Conservation (phyloP, 2,329 filamentous ascomycete genomes). For the Calycina herbarum region DNA sequence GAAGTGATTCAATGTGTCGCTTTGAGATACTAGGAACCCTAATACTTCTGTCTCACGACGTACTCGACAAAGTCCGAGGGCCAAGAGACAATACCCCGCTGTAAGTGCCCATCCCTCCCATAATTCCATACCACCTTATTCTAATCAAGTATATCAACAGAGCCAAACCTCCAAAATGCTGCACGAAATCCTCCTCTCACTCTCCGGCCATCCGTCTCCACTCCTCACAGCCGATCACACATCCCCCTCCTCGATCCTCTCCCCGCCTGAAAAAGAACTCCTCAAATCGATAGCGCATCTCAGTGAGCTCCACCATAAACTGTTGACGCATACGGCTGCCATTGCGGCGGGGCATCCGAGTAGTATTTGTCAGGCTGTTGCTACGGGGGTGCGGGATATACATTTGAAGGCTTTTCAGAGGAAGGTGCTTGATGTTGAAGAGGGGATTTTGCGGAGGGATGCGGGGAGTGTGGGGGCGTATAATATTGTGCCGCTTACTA, state of each 20-base stretch:
- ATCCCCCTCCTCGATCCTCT: slow-evolving; percentile 53
- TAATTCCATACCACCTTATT: background rate
- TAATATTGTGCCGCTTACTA: slow-evolving; percentile 87
- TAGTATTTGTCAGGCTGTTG: slow-evolving; percentile 83
- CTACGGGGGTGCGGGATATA: slow-evolving; percentile 70
- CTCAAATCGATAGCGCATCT: slow-evolving; percentile 75
- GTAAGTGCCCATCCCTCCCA: slow-evolving; percentile 13
- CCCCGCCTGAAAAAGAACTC: slow-evolving; percentile 80
- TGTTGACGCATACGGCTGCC: slow-evolving; percentile 65
- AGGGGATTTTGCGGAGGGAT: slow-evolving; percentile 72
- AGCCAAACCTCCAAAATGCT: slow-evolving; percentile 62
- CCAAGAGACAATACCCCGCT: slow-evolving; percentile 14
- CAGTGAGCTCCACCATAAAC: slow-evolving; percentile 72
- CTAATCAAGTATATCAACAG: background rate
- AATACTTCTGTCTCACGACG: slow-evolving; percentile 31
- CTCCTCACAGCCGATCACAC: slow-evolving; percentile 64
- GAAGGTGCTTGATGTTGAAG: slow-evolving; percentile 83
- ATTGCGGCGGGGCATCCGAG: slow-evolving; percentile 74
- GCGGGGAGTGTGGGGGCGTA: slow-evolving; percentile 83
- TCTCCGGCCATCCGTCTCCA: slow-evolving; percentile 90
- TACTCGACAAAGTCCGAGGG: slow-evolving; percentile 26
- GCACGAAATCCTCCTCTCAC: slow-evolving; percentile 95
- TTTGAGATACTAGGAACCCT: slow-evolving; percentile 36
- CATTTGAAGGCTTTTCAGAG: slow-evolving; percentile 80
- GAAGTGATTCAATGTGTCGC: slow-evolving; percentile 35